A percentile compares a stretch with the other conserved stretches of the same genome.
phyloP scores from a whole-genome alignment of 208 protist genomes.

The Trypanosoma rangeli region DNA sequence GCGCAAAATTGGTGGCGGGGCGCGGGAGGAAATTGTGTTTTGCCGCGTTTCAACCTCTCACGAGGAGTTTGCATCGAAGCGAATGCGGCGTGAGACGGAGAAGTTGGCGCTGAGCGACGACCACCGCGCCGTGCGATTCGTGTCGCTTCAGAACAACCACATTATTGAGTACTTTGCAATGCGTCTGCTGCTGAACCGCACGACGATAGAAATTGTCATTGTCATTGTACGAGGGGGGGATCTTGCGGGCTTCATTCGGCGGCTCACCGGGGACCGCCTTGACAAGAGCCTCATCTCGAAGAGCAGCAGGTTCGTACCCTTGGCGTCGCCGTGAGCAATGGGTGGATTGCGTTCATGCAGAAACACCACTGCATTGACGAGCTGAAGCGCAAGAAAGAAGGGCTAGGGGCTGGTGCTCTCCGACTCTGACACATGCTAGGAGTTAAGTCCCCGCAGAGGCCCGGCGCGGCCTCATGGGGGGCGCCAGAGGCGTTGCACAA shows the following conservation, averaged over 20 bases:
- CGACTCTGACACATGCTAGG: slow-evolving; percentile 66
- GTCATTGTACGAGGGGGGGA: slow-evolving; percentile 72
- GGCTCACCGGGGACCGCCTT: slow-evolving; percentile 43
- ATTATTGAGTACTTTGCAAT: slow-evolving; percentile 79
- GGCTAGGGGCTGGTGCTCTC: slow-evolving; percentile 67
- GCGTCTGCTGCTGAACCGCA: slow-evolving; percentile 48
- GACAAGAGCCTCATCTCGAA: slow-evolving; percentile 55
- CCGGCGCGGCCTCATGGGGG: slow-evolving; percentile 72
- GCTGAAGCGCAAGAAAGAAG: too few species aligned
- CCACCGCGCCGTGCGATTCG: slow-evolving; percentile 70
- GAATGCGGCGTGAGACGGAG: slow-evolving; percentile 38
- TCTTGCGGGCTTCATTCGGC: slow-evolving; percentile 45
- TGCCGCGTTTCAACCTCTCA: slow-evolving; percentile 30
- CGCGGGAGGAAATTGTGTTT: slow-evolving; percentile 61
- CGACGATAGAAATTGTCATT: slow-evolving; percentile 65
- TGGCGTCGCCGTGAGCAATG: too few species aligned
- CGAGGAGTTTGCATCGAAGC: slow-evolving; percentile 51
- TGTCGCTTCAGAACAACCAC: slow-evolving; percentile 62
- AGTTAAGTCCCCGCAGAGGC: slow-evolving; percentile 36
- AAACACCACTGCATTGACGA: too few species aligned
- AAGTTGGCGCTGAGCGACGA: slow-evolving; percentile 43
- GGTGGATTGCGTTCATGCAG: too few species aligned
- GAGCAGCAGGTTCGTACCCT: too few species aligned
- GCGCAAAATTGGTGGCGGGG: slow-evolving; percentile 51
- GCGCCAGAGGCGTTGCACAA: slow-evolving; percentile 69